Conservation (phyloP, 2,329 filamentous ascomycete genomes). For the Dendryphion nanum region DNA sequence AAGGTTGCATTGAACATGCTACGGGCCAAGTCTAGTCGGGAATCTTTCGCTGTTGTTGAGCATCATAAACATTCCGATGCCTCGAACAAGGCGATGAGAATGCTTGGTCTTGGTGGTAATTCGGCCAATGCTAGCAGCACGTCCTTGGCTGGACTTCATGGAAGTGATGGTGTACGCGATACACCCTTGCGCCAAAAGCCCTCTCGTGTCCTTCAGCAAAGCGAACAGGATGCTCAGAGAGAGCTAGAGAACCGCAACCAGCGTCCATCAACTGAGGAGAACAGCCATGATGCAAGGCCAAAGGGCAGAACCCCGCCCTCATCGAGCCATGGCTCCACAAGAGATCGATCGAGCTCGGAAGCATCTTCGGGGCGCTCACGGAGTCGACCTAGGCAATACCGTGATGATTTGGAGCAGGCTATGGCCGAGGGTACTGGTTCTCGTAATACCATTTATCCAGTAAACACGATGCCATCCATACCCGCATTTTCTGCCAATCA, state of each 20-base stretch:
- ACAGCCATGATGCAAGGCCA: slow-evolving; percentile 23
- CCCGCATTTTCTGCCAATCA: slow-evolving; percentile 32
- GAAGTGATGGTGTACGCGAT: slow-evolving; percentile 16
- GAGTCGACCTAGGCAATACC: slow-evolving; percentile 49
- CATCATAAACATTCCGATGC: slow-evolving; percentile 36
- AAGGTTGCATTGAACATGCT: slow-evolving; percentile 63
- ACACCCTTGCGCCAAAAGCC: slow-evolving; percentile 27
- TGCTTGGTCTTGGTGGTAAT: slow-evolving; percentile 56
- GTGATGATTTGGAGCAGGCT: slow-evolving; percentile 54
- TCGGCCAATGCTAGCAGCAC: slow-evolving; percentile 38
- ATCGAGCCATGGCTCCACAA: slow-evolving; percentile 40
- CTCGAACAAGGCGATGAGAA: slow-evolving; percentile 58
- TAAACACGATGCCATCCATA: slow-evolving; percentile 32
- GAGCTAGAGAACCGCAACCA: slow-evolving; percentile 31
- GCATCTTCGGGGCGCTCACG: slow-evolving; percentile 53
- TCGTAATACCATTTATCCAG: slow-evolving; percentile 28
- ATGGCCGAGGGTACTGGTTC: slow-evolving; percentile 47
- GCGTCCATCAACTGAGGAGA: slow-evolving; percentile 36
- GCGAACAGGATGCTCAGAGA: slow-evolving; percentile 35
- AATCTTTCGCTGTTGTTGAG: slow-evolving; percentile 57
- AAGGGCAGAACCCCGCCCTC: slow-evolving; percentile 38
- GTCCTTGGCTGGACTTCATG: slow-evolving; percentile 23
- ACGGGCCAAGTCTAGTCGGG: slow-evolving; percentile 65
- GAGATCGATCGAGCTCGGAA: slow-evolving; percentile 57
- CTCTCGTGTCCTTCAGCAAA: slow-evolving; percentile 31